Conservation (phyloP, 805 yeast species). For the Cyberlindnera suaveolens region DNA sequence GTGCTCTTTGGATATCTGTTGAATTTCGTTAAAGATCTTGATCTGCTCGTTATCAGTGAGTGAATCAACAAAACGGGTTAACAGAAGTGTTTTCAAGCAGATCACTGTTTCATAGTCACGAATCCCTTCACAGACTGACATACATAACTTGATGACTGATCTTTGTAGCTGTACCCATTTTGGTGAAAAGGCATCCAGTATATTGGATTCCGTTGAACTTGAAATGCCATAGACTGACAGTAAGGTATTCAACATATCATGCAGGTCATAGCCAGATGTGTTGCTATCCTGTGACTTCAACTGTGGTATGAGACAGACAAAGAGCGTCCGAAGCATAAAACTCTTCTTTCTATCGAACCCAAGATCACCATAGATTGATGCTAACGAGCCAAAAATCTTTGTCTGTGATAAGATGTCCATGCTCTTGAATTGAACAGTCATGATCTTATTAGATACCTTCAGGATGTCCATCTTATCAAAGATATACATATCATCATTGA, state of each 20-base stretch:
- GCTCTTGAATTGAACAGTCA: slow-evolving; percentile 37
- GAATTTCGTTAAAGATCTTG: slow-evolving; percentile 30
- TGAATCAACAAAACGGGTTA: slow-evolving; percentile 50
- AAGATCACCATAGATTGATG: slow-evolving; percentile 55
- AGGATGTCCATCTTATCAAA: slow-evolving; percentile 40
- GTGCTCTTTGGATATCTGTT: slow-evolving; percentile 17
- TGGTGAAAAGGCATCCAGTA: slow-evolving; percentile 23
- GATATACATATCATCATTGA: slow-evolving; percentile 3
- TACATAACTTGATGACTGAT: slow-evolving; percentile 44
- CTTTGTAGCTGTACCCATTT: slow-evolving; percentile 57
- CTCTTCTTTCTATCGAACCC: slow-evolving; percentile 63
- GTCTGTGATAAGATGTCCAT: slow-evolving; percentile 50
- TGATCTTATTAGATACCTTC: slow-evolving; percentile 39
- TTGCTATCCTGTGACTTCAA: slow-evolving; percentile 10
- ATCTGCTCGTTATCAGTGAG: slow-evolving; percentile 55
- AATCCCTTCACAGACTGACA: slow-evolving; percentile 47
- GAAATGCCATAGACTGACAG: slow-evolving; percentile 50
- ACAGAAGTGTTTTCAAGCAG: slow-evolving; percentile 44
- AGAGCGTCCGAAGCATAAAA: slow-evolving; percentile 59
- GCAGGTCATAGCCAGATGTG: slow-evolving; percentile 26
- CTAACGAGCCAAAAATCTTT: slow-evolving; percentile 57
- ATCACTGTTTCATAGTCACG: slow-evolving; percentile 39
- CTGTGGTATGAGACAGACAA: slow-evolving; percentile 44
- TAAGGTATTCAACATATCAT: slow-evolving; percentile 41
- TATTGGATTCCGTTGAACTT: slow-evolving; percentile 28